A percentile compares a stretch with the other conserved stretches of the same genome.
Evolutionary conservation across 257 asterid species (phyloP).

Genomic region (Petunia secreta): DNA sequence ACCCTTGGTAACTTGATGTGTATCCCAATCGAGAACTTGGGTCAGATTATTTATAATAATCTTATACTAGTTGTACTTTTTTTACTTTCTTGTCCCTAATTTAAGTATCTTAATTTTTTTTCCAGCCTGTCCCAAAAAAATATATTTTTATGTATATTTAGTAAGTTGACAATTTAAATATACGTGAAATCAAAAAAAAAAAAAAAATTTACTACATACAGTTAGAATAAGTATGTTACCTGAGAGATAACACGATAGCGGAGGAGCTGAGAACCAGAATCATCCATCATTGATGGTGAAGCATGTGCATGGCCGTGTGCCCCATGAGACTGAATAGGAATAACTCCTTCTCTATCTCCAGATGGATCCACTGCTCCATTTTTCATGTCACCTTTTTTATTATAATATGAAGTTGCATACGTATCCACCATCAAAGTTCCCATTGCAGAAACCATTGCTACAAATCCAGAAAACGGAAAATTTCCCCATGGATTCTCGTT

Average conservation of each 20-base stretch:
- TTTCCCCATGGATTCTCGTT: constrained; percentile 32
- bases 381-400: background rate
- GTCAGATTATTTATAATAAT: too few relatives aligned
- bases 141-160: too few relatives aligned
- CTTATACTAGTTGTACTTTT: too few relatives aligned
- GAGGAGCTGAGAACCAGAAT: background rate
- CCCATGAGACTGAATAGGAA: constrained; percentile 32
- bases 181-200: too few relatives aligned
- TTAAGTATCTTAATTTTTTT: too few relatives aligned
- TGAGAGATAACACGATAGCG: constrained; percentile 41
- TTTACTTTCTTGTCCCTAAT: too few relatives aligned
- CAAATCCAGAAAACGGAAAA: constrained; percentile 37
- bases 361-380: constrained; percentile 18
- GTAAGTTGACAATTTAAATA: too few relatives aligned
- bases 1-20: too few relatives aligned
- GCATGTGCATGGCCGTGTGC: constrained; percentile 40
- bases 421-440: constrained; percentile 37
- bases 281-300: background rate
- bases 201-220: too few relatives aligned
- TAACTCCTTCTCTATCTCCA: constrained; percentile 14
- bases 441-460: constrained; percentile 38
- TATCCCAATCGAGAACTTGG: too few relatives aligned
- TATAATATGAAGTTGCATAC: constrained; percentile 28
- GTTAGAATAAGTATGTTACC: background rate
- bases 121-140: too few relatives aligned